These are phyloP conservation scores for Azolla pinnata DNA, from an alignment of 75 land plant genomes.

Conservation along the genomic window DNA sequence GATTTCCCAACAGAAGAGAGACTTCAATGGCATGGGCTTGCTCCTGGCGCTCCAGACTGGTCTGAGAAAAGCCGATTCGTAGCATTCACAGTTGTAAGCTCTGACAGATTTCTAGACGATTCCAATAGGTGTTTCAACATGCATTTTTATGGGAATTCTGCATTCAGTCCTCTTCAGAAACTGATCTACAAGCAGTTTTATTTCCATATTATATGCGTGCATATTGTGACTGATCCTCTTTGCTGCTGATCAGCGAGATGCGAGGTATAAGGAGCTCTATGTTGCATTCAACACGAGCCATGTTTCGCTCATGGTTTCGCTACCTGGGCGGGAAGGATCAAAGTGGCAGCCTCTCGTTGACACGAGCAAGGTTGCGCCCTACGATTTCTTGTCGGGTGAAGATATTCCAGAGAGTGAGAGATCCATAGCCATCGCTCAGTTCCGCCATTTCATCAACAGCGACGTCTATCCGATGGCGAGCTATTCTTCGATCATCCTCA, in stretches of 20 bases:
- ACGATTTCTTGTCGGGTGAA: conserved; percentile 69
- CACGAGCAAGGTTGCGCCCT: conserved; percentile 83
- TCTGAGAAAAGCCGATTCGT: conserved; percentile 85
- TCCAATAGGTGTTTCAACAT: background rate
- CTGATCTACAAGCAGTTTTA: background rate
- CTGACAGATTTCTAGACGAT: background rate
- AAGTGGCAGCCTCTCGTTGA: conserved; percentile 83
- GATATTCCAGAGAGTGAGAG: conserved; percentile 33
- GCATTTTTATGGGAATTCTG: background rate
- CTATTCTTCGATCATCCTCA: conserved; percentile 70
- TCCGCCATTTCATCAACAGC: conserved; percentile 53
- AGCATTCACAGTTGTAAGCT: conserved; percentile 77
- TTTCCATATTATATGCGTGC: background rate
- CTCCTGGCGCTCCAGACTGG: conserved; percentile 79
- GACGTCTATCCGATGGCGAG: conserved; percentile 76
- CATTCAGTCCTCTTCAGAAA: too few species aligned
- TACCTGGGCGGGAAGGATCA: conserved; percentile 68
- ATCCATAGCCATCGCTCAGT: conserved; percentile 54
- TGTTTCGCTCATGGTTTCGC: conserved; percentile 45
- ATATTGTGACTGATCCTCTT: background rate
- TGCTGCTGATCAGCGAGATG: conserved; percentile 45
- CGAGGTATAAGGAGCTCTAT: conserved; percentile 58
- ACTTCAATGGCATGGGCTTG: conserved; percentile 83
- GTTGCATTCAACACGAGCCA: conserved; percentile 90
- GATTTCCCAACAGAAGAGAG: conserved; percentile 83